These are phyloP conservation scores for Chenopodium album DNA, from an alignment of 148 eudicot genomes.

Conservation along the genomic window DNA sequence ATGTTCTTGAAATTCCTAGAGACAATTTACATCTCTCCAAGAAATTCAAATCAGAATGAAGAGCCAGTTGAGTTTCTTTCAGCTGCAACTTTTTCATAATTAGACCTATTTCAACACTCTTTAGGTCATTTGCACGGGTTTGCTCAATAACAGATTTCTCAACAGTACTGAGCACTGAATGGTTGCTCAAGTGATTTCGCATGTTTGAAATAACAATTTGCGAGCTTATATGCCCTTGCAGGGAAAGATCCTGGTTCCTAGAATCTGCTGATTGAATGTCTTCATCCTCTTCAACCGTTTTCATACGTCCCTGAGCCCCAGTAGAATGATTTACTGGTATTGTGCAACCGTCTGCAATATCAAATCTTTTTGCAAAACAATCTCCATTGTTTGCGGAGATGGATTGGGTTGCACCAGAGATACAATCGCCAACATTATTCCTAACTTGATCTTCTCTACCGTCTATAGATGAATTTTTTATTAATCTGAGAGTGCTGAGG, in stretches of 20 bases:
- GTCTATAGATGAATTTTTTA: conserved; percentile 47
- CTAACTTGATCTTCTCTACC: conserved; percentile 21
- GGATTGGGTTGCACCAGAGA: conserved; percentile 23
- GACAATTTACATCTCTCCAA: conserved; percentile 73
- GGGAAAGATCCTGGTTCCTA: conserved; percentile 38
- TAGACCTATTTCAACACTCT: conserved; percentile 67
- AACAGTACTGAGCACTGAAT: conserved; percentile 39
- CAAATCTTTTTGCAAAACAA: conserved; percentile 22
- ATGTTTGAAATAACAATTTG: conserved; percentile 43
- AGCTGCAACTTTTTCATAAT: conserved; percentile 60
- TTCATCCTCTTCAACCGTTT: conserved; percentile 36
- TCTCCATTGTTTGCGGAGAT: conserved; percentile 19
- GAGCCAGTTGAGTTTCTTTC: conserved; percentile 65
- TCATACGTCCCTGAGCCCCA: conserved; percentile 26
- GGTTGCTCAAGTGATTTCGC: conserved; percentile 20
- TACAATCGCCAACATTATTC: conserved; percentile 21
- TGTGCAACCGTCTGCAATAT: conserved; percentile 14
- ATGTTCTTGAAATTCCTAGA: conserved; percentile 71
- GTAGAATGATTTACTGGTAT: conserved; percentile 2
- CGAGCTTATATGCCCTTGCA: conserved; percentile 34
- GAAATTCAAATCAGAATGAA: conserved; percentile 56
- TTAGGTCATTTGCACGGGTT: conserved; percentile 79
- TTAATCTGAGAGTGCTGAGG: conserved; percentile 63
- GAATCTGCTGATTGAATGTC: conserved; percentile 26
- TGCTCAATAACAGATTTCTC: conserved; percentile 75